Base-by-base conservation (phyloP, 345 rosid species). In the Rhodamnia argentea region DNA sequence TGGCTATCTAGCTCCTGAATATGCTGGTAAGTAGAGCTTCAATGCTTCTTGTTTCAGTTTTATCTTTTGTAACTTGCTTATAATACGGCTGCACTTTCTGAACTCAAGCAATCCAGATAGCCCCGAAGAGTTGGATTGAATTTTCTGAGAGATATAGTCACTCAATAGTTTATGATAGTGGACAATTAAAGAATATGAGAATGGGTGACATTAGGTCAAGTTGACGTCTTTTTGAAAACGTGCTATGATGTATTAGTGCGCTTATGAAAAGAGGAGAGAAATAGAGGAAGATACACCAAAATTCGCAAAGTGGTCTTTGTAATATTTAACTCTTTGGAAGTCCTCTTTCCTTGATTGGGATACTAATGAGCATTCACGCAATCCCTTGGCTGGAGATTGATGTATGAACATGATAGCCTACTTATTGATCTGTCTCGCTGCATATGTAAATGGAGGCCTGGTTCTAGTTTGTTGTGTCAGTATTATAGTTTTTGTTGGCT, bases 1-100 rank as follows among this genome's bases (percentile, higher is more conserved):
- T 58, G 99, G 99, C 78, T 96, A 96, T 91, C 95, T 96, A 82
- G 99, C 99, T 12, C 99, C 99, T 20, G 99, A 96, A 85, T 96
- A 96, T 88, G 99, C 99, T 32, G 96, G 99, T 96, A 91, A 74
- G 94, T 85, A 75, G 78, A 70, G 78, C 78, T 70, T 70, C 24
- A 22, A 70, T 32, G 47, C 78, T 70, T 32, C 78, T 14, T 83
- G 52, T 82, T 84, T 74, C 15, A 27, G n/a, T 78, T 32, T 53
- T 14, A 2, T 85, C 18, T 82, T 62, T 60, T 50, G 78, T 70
- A 32, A 37, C 24, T 70, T 70, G 47, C 78, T 10, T 70, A 29
- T 29, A 37, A 29, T 29, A 62, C 22, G 11, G 75, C 75, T 70
- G 78, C 78, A 70, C 24, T 70, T 32, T 70, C 47, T 32, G 78